These are phyloP conservation scores for Crithidia fasciculata DNA, from an alignment of 208 protist species.

Conservation along the genomic window DNA sequence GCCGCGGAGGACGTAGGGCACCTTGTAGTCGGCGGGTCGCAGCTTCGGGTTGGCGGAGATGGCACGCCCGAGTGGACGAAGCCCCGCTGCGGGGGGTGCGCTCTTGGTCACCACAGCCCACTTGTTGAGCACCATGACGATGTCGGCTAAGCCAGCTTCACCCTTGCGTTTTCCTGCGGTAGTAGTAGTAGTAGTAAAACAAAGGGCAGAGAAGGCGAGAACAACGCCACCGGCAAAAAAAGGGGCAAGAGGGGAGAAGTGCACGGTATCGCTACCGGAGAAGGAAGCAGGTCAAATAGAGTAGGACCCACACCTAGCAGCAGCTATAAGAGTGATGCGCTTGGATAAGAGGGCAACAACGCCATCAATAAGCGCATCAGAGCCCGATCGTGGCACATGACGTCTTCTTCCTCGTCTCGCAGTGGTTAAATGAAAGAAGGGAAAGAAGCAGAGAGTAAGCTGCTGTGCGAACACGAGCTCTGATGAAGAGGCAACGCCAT, in stretches of 20 bases:
- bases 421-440: background rate
- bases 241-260: background rate
- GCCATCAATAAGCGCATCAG: too few relatives aligned
- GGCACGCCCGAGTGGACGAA: conserved; percentile 59
- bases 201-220: too few relatives aligned
- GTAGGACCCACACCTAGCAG: too few relatives aligned
- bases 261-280: background rate
- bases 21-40: conserved; percentile 81
- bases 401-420: background rate
- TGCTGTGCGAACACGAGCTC: background rate
- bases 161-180: background rate
- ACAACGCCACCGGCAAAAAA: background rate
- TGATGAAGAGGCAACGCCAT: background rate
- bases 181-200: background rate
- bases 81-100: conserved; percentile 64
- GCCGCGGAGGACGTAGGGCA: conserved; percentile 82
- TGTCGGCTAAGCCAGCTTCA: background rate
- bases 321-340: too few relatives aligned
- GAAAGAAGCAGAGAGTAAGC: too few relatives aligned
- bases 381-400: too few relatives aligned
- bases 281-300: too few relatives aligned
- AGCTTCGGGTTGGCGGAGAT: conserved; percentile 74
- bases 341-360: too few relatives aligned
- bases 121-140: conserved; percentile 85
- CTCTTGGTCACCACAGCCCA: conserved; percentile 88